Percentiles rank a stretch among this genome's conserved stretches.
Evolutionary conservation across 2,329 filamentous ascomycete genomes (phyloP).

Genomic region (Aspergillus fijiensis): DNA sequence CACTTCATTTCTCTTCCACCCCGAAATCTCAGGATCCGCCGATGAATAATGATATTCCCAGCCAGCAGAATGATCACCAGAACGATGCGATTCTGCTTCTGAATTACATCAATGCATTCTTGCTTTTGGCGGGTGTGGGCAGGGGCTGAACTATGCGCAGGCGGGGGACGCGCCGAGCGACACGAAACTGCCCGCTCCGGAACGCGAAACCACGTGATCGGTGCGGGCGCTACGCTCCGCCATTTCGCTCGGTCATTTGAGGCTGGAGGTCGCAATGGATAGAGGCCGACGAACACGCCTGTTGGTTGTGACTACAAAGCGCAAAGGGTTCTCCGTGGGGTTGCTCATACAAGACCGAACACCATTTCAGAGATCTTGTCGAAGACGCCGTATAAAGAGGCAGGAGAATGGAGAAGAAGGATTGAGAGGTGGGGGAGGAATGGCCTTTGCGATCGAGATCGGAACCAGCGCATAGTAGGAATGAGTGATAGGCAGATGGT

Average conservation of each 20-base stretch:
- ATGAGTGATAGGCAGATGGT: background rate
- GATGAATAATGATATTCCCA: background rate
- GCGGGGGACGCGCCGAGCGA: constrained; percentile 17
- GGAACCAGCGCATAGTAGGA: background rate
- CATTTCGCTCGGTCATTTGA: constrained; percentile 7
- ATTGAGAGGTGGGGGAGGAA: background rate
- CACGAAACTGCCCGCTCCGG: constrained; percentile 21
- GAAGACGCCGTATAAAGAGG: background rate
- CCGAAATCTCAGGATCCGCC: background rate
- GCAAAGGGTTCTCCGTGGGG: background rate
- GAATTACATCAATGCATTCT: background rate
- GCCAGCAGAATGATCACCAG: no score
- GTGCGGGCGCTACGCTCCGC: background rate
- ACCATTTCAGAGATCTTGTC: no score
- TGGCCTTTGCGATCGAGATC: constrained; percentile 1
- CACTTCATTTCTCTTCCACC: constrained; percentile 2
- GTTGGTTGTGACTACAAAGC: background rate
- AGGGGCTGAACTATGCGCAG: background rate
- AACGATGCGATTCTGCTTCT: constrained; percentile 8
- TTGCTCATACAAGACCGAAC: background rate
- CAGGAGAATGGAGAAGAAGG: background rate
- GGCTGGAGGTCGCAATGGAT: background rate
- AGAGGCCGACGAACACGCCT: background rate
- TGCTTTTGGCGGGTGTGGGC: background rate
- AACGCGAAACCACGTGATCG: constrained; percentile 37